Conservation (phyloP, 2,329 filamentous ascomycete species). For the Alternaria brassicae region DNA sequence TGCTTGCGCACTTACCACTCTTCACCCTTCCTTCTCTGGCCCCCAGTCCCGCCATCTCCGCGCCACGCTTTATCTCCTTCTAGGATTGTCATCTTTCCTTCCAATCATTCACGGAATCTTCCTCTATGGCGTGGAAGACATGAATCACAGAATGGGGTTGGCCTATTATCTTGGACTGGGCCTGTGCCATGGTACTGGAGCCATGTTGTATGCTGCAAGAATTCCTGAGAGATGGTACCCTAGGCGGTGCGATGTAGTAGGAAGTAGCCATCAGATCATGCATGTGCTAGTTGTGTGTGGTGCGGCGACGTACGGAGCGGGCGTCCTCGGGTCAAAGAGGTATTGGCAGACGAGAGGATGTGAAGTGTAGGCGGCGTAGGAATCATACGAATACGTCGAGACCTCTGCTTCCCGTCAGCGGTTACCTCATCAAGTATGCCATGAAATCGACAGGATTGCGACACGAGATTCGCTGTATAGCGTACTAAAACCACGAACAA, state of each 20-base stretch:
- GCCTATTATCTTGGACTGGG: constrained; percentile 51
- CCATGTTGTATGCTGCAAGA: constrained; percentile 43
- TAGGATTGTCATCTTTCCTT: constrained; percentile 53
- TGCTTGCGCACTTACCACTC: constrained; percentile 50
- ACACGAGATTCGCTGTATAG: background rate
- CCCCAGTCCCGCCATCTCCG: constrained; percentile 48
- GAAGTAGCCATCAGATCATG: constrained; percentile 60
- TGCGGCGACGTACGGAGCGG: constrained; percentile 40
- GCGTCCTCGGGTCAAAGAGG: constrained; percentile 50
- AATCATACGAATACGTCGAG: background rate
- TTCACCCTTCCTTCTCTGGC: constrained; percentile 33
- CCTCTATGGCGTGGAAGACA: constrained; percentile 38
- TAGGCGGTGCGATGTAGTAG: constrained; percentile 55
- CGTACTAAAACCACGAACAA: background rate
- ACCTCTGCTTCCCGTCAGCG: background rate
- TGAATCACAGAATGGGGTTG: constrained; percentile 51
- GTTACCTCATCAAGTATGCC: background rate
- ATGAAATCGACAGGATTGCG: background rate
- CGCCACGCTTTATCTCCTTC: constrained; percentile 52
- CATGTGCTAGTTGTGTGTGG: constrained; percentile 57
- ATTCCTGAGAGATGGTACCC: constrained; percentile 56
- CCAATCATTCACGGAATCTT: constrained; percentile 52
- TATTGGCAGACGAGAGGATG: constrained; percentile 17
- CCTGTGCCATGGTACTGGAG: constrained; percentile 44
- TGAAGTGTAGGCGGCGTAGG: background rate